Evolutionary conservation across 2,329 filamentous ascomycete species (phyloP).

Genomic region (Apiospora phragmitis): DNA sequence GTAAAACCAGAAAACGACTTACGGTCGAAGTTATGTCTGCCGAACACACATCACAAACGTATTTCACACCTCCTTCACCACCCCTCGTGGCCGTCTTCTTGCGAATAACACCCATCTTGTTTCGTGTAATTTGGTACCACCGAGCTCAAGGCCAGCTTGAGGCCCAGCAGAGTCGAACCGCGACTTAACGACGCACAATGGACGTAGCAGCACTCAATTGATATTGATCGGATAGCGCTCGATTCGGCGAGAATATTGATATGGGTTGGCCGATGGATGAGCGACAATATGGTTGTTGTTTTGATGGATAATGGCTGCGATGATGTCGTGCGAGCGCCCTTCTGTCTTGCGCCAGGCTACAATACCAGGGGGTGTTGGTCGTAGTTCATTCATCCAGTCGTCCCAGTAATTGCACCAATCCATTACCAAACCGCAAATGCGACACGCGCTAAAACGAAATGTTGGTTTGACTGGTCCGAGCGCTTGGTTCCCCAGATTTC

Average conservation of each 20-base stretch:
- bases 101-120: constrained; percentile 84
- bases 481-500: background rate
- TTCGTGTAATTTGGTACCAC: constrained; percentile 17
- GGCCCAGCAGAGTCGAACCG: background rate
- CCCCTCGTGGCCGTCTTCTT: constrained; percentile 89
- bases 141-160: constrained; percentile 4
- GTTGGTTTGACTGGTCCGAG: background rate
- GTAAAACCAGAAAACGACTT: constrained; percentile 39
- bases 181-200: background rate
- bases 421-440: background rate
- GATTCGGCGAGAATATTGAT: background rate
- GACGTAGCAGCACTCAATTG: background rate
- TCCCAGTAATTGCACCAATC: background rate
- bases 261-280: background rate
- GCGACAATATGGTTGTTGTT: background rate
- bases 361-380: background rate
- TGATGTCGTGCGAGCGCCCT: constrained; percentile 7
- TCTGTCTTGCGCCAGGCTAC: background rate
- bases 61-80: constrained; percentile 88
- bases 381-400: background rate
- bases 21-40: constrained; percentile 97
- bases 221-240: background rate
- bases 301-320: constrained; percentile 7
- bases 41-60: constrained; percentile 95
- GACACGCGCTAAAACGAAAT: background rate